Evolutionary conservation across 495 filamentous ascomycete genomes (phyloP), one percentile per base, ranked within the genome.

Genomic region (Opeltia flavorubescens): DNA sequence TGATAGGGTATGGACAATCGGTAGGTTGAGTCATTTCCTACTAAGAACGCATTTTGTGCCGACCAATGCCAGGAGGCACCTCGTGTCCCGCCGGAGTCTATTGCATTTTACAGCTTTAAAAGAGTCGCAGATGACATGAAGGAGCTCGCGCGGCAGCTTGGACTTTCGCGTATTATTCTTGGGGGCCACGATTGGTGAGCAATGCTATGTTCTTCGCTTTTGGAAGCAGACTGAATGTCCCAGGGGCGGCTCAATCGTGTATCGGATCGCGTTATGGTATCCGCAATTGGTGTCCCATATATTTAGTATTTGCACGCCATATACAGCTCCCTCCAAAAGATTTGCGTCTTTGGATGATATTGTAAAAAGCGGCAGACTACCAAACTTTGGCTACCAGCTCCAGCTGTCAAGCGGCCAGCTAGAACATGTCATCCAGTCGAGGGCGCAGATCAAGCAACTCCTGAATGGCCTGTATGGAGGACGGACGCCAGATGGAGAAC

Each of bases 121-220:
- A 73, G 70, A 35, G 73, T 77, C 47, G 73, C 83, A 18, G 72
- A 78, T 34, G 84, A 89, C 56, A 75, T 93, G 53, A 76, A 71
- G 18, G 76, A 72, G 48, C 67, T 87, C 6, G 74, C 80, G 4
- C 55, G 59, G 3, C 70, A 78, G 18, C 63, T 89, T 18, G 68
- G 75, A 18, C 69, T 70, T 30, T 58, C 63, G 8, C 66, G 61
- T 7, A 77, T 86, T 50, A 78, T 93, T 24, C 68, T 94, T 11
- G 82, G 83, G 12, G 87, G 86, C 6, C 87, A 94, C 59, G 87
- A 94, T 61, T 94, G 88, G 55, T 86, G 79, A 56, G 69, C 20
- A 36, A 6, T 2, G n/a, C n/a, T 6, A 12, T 36, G 34, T 4
- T 17, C 7, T 36, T 17, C 34, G 34, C 20, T 36, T 18, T 5